Base-by-base conservation (phyloP, 257 asterid species). In the Nicotiana attenuata region DNA sequence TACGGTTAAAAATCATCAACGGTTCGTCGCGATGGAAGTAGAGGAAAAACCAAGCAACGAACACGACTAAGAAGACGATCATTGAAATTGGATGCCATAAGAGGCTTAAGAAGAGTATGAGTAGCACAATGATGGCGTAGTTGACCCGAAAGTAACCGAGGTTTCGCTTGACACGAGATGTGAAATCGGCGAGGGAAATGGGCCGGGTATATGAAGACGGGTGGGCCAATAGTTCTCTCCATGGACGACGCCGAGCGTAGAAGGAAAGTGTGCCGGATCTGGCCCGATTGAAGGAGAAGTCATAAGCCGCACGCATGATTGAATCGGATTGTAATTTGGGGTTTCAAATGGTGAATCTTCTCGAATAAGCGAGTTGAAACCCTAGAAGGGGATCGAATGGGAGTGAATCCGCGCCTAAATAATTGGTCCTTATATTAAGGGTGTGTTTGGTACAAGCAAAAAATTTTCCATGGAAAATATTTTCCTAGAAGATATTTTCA, bases 211-310 rank as follows among this genome's bases (percentile, higher is more conserved):
- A 93, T 71, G 91, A 92, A 85, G 94, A 65, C 1, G 94, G 94
- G 77, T 88, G 96, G 8, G 93, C 85, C 7, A 93, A 20, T 77
- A 92, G 87, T 88, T 92, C 97, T 83, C 91, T 88, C 97, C 97
- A 93, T 19, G 95, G 90, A 85, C 97, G 91, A 66, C 93, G 90
- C 76, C 88, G 84, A 33, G 91, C 90, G 85, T 20, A 88, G 79
- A 86, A 65, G 10, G 91, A 68, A 75, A 80, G 87, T 13, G 81
- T 81, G 60, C 90, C 87, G 4, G 94, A 90, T 55, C 86, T 83
- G 80, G 83, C 83, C 57, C 90, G 88, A 76, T 41, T 67, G 82
- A 75, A 75, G 9, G 80, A 68, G 80, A 75, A 75, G 61, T 75
- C 80, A 50, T 50, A 75, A 1, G 24, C 60, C 5, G 80, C 0